A percentile compares a stretch with the other conserved stretches of the same genome.
Evolutionary conservation across 306 rosid species (phyloP).

Genomic region (Biancaea sappan): DNA sequence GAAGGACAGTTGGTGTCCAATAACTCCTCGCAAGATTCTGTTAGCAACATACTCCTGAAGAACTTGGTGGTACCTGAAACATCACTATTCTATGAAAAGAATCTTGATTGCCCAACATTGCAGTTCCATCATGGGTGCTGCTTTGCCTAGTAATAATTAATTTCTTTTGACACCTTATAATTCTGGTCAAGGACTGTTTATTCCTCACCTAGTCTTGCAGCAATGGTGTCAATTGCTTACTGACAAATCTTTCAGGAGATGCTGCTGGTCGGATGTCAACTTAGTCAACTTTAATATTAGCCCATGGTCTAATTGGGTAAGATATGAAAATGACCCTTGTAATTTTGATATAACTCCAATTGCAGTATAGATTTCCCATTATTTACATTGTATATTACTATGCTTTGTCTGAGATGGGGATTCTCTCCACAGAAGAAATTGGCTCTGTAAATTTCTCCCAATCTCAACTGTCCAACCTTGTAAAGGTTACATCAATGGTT

Average conservation of each 20-base stretch:
- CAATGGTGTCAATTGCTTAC: neutral
- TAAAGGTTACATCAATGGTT: too few species aligned
- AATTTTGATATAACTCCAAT: conserved; percentile 13
- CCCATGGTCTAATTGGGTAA: conserved; percentile 33
- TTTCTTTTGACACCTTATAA: neutral
- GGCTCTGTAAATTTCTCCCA: too few species aligned
- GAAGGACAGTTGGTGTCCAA: conserved; percentile 24
- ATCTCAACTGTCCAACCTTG: too few species aligned
- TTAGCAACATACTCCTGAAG: conserved; percentile 80
- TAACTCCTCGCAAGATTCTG: conserved; percentile 54
- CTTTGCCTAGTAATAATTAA: neutral
- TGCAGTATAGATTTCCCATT: neutral
- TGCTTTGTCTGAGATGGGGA: conserved; percentile 15
- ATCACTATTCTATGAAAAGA: conserved; percentile 27
- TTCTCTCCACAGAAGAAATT: too few species aligned
- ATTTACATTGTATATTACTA: neutral
- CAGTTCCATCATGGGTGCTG: conserved; percentile 22
- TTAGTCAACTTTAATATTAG: conserved; percentile 9
- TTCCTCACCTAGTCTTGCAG: conserved; percentile 18
- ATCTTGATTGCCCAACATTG: conserved; percentile 22
- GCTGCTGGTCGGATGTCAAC: conserved; percentile 7
- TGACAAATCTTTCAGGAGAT: conserved; percentile 22
- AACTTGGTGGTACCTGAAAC: conserved; percentile 52
- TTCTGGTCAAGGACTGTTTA: neutral
- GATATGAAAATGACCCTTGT: neutral